Conservation (phyloP, 2,329 filamentous ascomycete species). For the Arthrobotrys conoides region DNA sequence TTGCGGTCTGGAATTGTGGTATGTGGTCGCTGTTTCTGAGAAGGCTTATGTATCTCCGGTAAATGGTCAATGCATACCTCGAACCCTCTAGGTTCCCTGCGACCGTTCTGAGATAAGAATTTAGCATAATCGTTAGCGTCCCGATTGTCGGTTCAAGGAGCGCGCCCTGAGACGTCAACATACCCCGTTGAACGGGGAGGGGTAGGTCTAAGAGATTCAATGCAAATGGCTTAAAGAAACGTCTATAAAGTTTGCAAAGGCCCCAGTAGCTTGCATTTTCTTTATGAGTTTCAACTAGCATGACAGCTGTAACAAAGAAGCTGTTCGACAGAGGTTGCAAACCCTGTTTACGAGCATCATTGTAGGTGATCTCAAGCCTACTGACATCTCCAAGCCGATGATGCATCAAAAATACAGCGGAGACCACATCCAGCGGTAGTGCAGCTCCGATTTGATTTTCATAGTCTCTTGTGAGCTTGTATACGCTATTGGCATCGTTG, state of each 20-base stretch:
- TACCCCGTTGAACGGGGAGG: background rate
- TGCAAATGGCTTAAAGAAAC: conserved; percentile 40
- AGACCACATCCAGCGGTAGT: conserved; percentile 40
- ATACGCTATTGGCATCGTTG: conserved; percentile 24
- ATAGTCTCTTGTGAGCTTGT: conserved; percentile 27
- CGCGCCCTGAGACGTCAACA: background rate
- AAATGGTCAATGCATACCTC: conserved; percentile 41
- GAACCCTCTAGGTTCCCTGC: conserved; percentile 52
- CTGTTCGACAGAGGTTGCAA: conserved; percentile 39
- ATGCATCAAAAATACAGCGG: conserved; percentile 49
- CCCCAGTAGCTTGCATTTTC: conserved; percentile 37
- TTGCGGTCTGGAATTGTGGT: conserved; percentile 29
- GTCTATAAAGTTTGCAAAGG: conserved; percentile 36
- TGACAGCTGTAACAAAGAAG: conserved; percentile 54
- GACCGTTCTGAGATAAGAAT: conserved; percentile 53
- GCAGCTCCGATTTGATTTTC: conserved; percentile 24
- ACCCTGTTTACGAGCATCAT: conserved; percentile 18
- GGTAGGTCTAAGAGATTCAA: conserved; percentile 31
- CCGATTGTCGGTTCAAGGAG: conserved; percentile 36
- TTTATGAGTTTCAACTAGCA: conserved; percentile 41
- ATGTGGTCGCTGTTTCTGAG: conserved; percentile 1
- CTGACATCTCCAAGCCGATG: conserved; percentile 36
- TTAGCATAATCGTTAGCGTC: conserved; percentile 48
- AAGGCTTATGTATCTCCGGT: conserved; percentile 40
- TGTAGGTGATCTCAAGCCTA: conserved; percentile 22